Base-by-base conservation (phyloP, 306 rosid genomes). In the Nissolia schottii region DNA sequence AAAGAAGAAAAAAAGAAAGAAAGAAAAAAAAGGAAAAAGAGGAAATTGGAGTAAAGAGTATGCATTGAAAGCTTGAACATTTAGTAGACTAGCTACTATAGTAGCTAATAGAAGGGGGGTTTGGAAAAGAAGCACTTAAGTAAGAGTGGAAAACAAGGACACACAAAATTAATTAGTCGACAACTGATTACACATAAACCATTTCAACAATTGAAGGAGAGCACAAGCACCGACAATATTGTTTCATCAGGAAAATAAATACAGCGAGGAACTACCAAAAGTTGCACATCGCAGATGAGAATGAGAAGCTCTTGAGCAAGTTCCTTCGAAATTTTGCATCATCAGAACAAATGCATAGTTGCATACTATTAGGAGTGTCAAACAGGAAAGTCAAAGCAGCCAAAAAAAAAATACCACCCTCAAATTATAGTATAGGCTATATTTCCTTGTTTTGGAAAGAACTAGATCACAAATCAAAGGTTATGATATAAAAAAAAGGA, bases 191-290 rank as follows among this genome's bases (percentile, higher is more conserved):
- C 59, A 28, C 66, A 58, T 67, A 25, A 75, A 65, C 43, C 34
- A 69, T 75, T n/a, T n/a, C n/a, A n/a, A n/a, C 60, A 25, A 65
- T 19, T 74, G 43, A 79, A 64, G 61, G 62, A 65, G 18, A 74
- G 64, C 55, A 60, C 34, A 24, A 27, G 68, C 65, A 73, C 75
- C 62, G 22, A 70, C 32, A 32, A 13, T 48, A 58, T 16, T 35
- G 79, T 77, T 76, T 19, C 76, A 70, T 41, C 82, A 54, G 37
- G 37, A 73, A 54, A 78, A 37, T 76, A 35, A 71, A 57, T 38
- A 16, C 20, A 58, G 43, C 5, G 38, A 73, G 46, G 34, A 31
- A 63, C 63, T 73, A 51, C 67, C 48, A 66, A 71, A 63, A 61
- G 74, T 56, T 32, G 50, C 62, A 56, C n/a, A 67, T 14, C 71